Evolutionary conservation across 2,329 filamentous ascomycete genomes (phyloP).

Genomic region (Diaporthe helianthi): DNA sequence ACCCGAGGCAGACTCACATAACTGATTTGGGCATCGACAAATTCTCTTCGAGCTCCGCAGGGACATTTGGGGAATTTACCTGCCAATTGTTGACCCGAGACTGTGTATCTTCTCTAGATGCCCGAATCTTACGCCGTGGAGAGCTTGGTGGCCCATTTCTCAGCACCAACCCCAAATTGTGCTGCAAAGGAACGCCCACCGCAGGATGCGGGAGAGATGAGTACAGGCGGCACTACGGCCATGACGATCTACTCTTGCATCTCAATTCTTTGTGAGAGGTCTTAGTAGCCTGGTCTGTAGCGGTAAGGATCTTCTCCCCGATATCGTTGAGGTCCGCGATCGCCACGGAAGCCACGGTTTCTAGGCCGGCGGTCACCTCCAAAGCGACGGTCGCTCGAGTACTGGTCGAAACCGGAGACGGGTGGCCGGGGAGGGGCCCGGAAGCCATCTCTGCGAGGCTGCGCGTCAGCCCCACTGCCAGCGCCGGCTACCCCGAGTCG

Average conservation of each 20-base stretch:
- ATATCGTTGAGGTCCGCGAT: conserved; percentile 29
- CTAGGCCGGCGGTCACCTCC: conserved; percentile 31
- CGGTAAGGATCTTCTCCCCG: conserved; percentile 34
- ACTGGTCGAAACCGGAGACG: conserved; percentile 30
- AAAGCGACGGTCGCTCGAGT: conserved; percentile 29
- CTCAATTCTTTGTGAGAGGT: neutral
- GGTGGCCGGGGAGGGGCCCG: conserved; percentile 27
- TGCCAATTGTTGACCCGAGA: neutral
- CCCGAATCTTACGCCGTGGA: neutral
- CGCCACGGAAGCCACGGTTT: conserved; percentile 32
- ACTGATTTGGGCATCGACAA: neutral
- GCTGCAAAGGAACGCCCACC: neutral
- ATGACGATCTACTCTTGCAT: neutral
- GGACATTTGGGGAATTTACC: neutral
- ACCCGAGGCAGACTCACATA: neutral
- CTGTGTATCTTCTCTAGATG: neutral
- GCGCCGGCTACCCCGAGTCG: conserved; percentile 27
- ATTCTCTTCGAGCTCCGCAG: neutral
- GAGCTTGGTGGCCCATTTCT: neutral
- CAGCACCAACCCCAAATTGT: neutral
- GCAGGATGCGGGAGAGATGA: neutral
- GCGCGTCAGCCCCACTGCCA: conserved; percentile 22
- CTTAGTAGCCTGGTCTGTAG: conserved; percentile 32
- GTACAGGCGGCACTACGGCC: neutral
- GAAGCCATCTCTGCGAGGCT: conserved; percentile 26